A percentile compares a stretch with the other conserved stretches of the same genome.
phyloP scores from a whole-genome alignment of 2,329 filamentous ascomycete species.

The Colletotrichum sp. region DNA sequence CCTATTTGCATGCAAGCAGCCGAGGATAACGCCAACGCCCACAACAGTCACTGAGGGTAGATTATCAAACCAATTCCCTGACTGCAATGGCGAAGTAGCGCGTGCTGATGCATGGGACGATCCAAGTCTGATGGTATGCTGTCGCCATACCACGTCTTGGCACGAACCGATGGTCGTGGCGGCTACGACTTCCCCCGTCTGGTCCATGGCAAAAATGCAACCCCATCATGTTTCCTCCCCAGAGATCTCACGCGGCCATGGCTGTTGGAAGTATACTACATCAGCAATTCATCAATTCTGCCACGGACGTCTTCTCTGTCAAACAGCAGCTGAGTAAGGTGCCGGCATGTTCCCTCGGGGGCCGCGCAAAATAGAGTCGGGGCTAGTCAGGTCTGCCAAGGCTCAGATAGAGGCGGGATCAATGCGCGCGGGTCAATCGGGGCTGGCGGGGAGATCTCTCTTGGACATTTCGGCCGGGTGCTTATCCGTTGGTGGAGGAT shows the following conservation, averaged over 20 bases:
- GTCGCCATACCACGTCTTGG: neutral
- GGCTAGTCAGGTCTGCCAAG: neutral
- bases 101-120: neutral
- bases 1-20: neutral
- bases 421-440: neutral
- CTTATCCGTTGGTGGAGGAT: neutral
- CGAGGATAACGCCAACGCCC: neutral
- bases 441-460: neutral
- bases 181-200: neutral
- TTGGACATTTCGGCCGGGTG: neutral
- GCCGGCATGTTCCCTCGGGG: conserved; percentile 4
- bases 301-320: neutral
- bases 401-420: neutral
- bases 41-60: neutral
- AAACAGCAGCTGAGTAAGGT: neutral
- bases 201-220: neutral
- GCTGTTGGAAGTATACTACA: neutral
- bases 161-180: conserved; percentile 12
- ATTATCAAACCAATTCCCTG: neutral
- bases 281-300: neutral
- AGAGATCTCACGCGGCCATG: neutral
- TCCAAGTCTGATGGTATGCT: neutral
- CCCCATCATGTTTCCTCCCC: neutral
- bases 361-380: neutral
- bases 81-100: neutral